A percentile compares a stretch with the other conserved stretches of the same genome.
Evolutionary conservation across 2,329 filamentous ascomycete species (phyloP).

Genomic region (Trichoderma aggressivum): DNA sequence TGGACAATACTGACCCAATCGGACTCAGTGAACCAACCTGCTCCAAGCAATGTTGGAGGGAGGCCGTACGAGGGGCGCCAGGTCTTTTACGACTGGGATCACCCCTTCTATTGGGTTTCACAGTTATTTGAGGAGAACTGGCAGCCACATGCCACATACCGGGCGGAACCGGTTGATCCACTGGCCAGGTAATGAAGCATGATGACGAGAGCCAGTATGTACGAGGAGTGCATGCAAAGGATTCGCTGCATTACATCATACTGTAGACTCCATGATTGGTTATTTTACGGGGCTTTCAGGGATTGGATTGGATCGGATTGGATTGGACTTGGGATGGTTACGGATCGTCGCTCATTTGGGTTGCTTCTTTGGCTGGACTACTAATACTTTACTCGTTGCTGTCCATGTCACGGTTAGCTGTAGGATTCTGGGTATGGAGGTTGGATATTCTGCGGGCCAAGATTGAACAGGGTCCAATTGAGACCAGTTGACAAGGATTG

Average conservation of each 20-base stretch:
- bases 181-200: neutral
- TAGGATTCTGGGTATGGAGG: neutral
- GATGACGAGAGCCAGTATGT: neutral
- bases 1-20: neutral
- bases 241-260: neutral
- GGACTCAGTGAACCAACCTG: neutral
- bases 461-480: neutral
- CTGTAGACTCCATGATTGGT: neutral
- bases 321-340: neutral
- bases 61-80: slow-evolving; percentile 27
- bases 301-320: neutral
- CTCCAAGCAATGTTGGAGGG: neutral
- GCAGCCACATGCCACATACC: slow-evolving; percentile 34
- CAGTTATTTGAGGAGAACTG: slow-evolving; percentile 46
- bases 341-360: neutral
- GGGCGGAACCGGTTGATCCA: slow-evolving; percentile 22
- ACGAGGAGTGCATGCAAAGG: neutral
- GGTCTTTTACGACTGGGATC: slow-evolving; percentile 34
- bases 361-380: neutral
- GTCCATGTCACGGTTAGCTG: neutral
- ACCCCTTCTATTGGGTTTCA: slow-evolving; percentile 44
- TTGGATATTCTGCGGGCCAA: neutral
- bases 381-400: neutral
- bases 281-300: neutral
- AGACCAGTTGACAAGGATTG: neutral